Percentiles rank a stretch among this genome's conserved stretches.
Evolutionary conservation across 2,329 filamentous ascomycete genomes (phyloP).

Genomic region (Alternaria metachromatica): DNA sequence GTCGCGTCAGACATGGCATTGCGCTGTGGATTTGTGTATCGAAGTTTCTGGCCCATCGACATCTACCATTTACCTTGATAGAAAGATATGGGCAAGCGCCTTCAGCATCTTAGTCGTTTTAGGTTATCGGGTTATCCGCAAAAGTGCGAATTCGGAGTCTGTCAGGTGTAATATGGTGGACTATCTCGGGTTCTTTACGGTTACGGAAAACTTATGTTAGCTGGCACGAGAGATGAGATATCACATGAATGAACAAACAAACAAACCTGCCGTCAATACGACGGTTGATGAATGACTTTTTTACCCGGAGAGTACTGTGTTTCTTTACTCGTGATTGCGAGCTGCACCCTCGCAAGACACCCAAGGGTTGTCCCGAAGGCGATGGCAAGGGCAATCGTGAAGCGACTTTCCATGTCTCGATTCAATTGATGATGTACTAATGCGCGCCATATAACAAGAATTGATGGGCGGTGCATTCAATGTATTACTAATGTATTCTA

Average conservation of each 20-base stretch:
- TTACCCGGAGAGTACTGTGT: no score
- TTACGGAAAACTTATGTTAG: constrained; percentile 32
- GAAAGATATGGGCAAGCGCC: constrained; percentile 35
- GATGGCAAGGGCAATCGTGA: background rate
- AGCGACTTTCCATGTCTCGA: background rate
- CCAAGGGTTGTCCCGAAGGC: background rate
- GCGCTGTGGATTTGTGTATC: constrained; percentile 33
- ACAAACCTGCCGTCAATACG: constrained; percentile 2
- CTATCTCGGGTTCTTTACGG: constrained; percentile 26
- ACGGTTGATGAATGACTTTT: background rate
- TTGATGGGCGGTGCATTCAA: background rate
- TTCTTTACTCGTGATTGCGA: background rate
- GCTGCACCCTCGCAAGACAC: background rate
- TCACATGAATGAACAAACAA: constrained; percentile 15
- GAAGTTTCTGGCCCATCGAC: constrained; percentile 29
- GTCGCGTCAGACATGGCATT: constrained; percentile 29
- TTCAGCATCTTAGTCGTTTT: constrained; percentile 39
- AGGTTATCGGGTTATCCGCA: constrained; percentile 33
- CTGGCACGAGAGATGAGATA: constrained; percentile 27
- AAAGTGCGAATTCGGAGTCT: constrained; percentile 43
- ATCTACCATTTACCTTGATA: constrained; percentile 41
- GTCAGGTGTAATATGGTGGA: constrained; percentile 39
- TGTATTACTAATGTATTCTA: background rate
- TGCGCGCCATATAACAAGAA: background rate
- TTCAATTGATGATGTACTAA: background rate